phyloP scores from a whole-genome alignment of 2,329 filamentous ascomycete genomes.

The Cryoendolithus antarcticus region DNA sequence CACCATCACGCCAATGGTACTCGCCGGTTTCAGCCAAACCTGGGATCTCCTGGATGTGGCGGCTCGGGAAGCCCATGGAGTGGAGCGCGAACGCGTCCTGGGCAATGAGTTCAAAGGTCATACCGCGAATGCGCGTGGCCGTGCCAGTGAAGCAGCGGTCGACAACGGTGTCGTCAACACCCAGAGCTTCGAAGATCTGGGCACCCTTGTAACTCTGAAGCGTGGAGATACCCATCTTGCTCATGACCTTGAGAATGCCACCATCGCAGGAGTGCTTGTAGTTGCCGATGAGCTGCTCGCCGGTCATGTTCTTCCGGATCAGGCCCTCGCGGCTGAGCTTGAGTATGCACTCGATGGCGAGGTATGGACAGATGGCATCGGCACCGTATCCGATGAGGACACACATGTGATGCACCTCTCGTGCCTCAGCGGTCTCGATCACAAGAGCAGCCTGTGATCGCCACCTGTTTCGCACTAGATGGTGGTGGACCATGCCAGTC shows the following conservation, averaged over 20 bases:
- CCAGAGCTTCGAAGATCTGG: conserved; percentile 93
- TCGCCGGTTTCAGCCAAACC: conserved; percentile 87
- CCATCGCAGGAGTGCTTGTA: conserved; percentile 96
- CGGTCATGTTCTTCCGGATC: conserved; percentile 75
- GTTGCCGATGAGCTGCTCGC: conserved; percentile 78
- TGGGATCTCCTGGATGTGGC: conserved; percentile 61
- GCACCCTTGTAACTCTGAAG: conserved; percentile 94
- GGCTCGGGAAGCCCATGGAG: conserved; percentile 79
- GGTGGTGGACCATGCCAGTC: conserved; percentile 88
- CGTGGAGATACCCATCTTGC: conserved; percentile 98
- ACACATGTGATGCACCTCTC: conserved; percentile 97
- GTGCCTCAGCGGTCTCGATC: conserved; percentile 86
- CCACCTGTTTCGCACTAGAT: conserved; percentile 92
- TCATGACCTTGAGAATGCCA: conserved; percentile 97
- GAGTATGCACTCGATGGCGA: conserved; percentile 89
- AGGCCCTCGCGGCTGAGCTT: conserved; percentile 91
- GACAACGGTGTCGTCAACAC: conserved; percentile 81
- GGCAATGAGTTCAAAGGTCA: conserved; percentile 86
- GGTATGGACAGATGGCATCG: conserved; percentile 87
- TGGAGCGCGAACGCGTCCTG: conserved; percentile 92
- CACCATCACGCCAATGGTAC: conserved; percentile 96
- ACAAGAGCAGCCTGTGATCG: conserved; percentile 76
- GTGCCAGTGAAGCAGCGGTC: conserved; percentile 93
- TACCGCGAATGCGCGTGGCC: conserved; percentile 83
- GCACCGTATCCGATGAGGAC: conserved; percentile 93